These are phyloP conservation scores for Herpetospermum pedunculosum DNA, from an alignment of 306 rosid genomes.

Conservation along the genomic window DNA sequence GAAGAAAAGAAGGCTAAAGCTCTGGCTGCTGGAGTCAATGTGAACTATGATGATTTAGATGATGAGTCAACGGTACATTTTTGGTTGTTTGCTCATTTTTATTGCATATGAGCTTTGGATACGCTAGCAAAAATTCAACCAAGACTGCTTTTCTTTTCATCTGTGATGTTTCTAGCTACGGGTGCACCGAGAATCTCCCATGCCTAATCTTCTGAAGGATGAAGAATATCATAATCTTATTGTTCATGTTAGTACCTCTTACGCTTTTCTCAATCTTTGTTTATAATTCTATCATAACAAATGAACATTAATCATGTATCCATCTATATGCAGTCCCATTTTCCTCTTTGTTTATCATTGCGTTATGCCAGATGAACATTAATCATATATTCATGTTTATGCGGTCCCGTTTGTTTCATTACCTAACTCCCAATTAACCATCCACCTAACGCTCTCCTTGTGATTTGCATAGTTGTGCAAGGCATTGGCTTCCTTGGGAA, in stretches of 20 bases:
- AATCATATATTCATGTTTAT: not conserved
- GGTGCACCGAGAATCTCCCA: constrained; percentile 43
- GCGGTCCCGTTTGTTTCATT: not conserved
- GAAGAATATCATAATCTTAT: constrained; percentile 59
- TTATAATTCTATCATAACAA: not conserved
- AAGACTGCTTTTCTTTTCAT: constrained; percentile 13
- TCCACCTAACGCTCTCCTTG: constrained; percentile 11
- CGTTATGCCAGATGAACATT: not conserved
- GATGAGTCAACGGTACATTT: constrained; percentile 40
- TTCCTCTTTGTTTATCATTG: not conserved
- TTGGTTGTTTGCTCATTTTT: not conserved
- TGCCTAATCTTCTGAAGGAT: constrained; percentile 52
- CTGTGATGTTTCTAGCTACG: constrained; percentile 25
- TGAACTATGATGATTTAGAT: constrained; percentile 69
- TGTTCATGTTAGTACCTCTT: constrained; percentile 48
- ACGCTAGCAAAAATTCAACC: constrained; percentile 6
- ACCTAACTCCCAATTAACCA: not conserved
- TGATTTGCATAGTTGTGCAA: constrained; percentile 57
- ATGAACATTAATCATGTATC: not conserved
- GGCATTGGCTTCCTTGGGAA: constrained; percentile 61
- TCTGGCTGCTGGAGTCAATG: constrained; percentile 57
- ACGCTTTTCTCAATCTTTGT: not conserved
- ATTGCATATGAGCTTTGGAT: constrained; percentile 12
- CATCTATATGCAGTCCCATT: not conserved
- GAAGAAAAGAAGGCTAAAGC: constrained; percentile 66